A percentile compares a stretch with the other conserved stretches of the same genome.
phyloP scores from a whole-genome alignment of 805 yeast species.

The Kuraishia cidri region DNA sequence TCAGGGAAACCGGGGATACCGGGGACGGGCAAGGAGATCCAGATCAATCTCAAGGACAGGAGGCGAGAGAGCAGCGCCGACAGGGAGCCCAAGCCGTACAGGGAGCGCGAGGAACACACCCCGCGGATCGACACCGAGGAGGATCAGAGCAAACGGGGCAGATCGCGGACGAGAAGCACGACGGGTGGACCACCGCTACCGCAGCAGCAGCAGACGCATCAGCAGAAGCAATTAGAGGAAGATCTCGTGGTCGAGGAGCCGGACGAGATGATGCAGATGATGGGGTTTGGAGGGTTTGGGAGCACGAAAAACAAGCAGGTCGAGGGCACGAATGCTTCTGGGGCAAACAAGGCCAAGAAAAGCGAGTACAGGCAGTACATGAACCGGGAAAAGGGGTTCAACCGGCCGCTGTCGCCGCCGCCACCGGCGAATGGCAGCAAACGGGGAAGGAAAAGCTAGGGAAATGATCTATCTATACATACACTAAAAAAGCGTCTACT shows the following conservation, averaged over 20 bases:
- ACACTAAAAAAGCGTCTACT: background rate
- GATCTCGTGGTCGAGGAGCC: slow-evolving; percentile 10
- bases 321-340: slow-evolving; percentile 33
- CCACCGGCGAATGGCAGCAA: slow-evolving; percentile 10
- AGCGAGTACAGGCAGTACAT: slow-evolving; percentile 50
- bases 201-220: slow-evolving; percentile 12
- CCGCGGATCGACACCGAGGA: too few species aligned
- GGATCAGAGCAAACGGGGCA: too few species aligned
- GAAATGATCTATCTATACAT: slow-evolving; percentile 1
- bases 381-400: slow-evolving; percentile 49
- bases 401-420: slow-evolving; percentile 43
- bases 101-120: too few species aligned
- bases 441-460: too few species aligned
- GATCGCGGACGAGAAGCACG: background rate
- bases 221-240: slow-evolving; percentile 1
- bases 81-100: slow-evolving; percentile 6
- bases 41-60: slow-evolving; percentile 11
- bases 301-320: slow-evolving; percentile 52
- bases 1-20: background rate
- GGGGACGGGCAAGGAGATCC: slow-evolving; percentile 3
- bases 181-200: slow-evolving; percentile 3
- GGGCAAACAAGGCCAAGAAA: slow-evolving; percentile 26
- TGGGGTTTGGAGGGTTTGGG: slow-evolving; percentile 52
- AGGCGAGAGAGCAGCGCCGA: slow-evolving; percentile 17
- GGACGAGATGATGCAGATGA: slow-evolving; percentile 29